Evolutionary conservation across 352 stramenopile genomes (phyloP).

Genomic region (Thalassiosira tumida): DNA sequence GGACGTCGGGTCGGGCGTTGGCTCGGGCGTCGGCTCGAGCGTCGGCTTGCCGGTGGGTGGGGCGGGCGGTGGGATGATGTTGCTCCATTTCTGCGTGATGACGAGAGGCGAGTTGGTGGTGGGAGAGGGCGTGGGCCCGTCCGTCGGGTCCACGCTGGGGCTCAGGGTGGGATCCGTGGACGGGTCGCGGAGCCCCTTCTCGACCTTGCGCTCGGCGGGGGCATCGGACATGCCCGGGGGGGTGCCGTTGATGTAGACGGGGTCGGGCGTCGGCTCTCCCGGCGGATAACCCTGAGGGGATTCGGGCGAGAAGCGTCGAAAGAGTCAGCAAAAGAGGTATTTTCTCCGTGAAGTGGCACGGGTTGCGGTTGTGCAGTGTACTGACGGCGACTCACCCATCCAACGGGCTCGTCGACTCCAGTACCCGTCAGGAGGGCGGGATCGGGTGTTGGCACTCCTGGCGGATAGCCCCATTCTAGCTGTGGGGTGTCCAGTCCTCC

Average conservation of each 20-base stretch:
- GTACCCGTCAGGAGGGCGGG: slow-evolving; percentile 43
- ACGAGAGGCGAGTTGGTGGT: too few relatives aligned
- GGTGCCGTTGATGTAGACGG: not conserved
- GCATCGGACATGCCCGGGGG: not conserved
- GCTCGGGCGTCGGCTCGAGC: too few relatives aligned
- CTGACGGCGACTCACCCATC: slow-evolving; percentile 29
- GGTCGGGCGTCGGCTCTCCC: slow-evolving; percentile 26
- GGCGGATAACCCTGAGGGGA: not conserved
- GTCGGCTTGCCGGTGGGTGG: too few relatives aligned
- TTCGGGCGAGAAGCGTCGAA: not conserved
- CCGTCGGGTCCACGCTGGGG: too few relatives aligned
- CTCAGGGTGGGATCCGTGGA: too few relatives aligned
- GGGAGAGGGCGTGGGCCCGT: too few relatives aligned
- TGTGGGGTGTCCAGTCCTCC: not conserved
- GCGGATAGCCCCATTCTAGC: slow-evolving; percentile 65
- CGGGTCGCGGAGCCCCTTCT: slow-evolving; percentile 44
- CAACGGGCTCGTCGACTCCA: not conserved
- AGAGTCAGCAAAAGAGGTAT: too few relatives aligned
- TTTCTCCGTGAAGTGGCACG: too few relatives aligned
- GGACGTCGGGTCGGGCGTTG: too few relatives aligned
- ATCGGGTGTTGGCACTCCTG: slow-evolving; percentile 71
- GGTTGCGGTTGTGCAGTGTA: too few relatives aligned
- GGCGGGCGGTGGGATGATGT: too few relatives aligned
- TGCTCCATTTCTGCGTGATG: too few relatives aligned
- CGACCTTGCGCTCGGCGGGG: slow-evolving; percentile 53